phyloP scores from a whole-genome alignment of 345 rosid species.

The Iberis pinnata region DNA sequence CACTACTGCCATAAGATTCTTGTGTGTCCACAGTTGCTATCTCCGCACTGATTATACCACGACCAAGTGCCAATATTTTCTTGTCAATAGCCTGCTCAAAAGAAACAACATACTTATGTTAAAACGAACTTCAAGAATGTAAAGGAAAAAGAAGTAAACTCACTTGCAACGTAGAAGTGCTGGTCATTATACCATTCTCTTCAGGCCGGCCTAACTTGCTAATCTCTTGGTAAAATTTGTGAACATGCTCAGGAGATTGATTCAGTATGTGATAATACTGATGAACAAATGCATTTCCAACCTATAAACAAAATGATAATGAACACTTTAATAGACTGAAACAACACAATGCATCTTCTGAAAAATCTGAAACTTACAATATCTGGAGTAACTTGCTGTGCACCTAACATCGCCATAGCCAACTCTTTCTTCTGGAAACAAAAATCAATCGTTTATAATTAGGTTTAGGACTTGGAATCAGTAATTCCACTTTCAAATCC shows the following conservation, averaged over 20 bases:
- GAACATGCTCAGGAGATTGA: slow-evolving; percentile 85
- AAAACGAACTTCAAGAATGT: neutral
- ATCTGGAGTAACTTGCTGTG: slow-evolving; percentile 45
- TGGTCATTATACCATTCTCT: slow-evolving; percentile 56
- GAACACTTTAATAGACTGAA: neutral
- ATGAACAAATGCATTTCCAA: slow-evolving; percentile 90
- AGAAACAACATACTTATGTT: neutral
- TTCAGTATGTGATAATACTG: slow-evolving; percentile 86
- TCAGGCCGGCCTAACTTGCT: slow-evolving; percentile 95
- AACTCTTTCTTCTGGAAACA: slow-evolving; percentile 18
- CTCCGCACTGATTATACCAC: slow-evolving; percentile 50
- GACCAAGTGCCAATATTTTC: slow-evolving; percentile 60
- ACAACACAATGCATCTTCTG: slow-evolving; percentile 1
- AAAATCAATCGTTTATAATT: too few relatives aligned
- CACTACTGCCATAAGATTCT: slow-evolving; percentile 61
- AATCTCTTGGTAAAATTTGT: slow-evolving; percentile 82
- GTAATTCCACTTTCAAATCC: too few relatives aligned
- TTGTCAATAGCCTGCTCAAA: slow-evolving; percentile 66
- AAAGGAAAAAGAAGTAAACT: slow-evolving; percentile 19
- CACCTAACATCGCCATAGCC: slow-evolving; percentile 44
- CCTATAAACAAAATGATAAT: slow-evolving; percentile 37
- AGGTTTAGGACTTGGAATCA: too few relatives aligned
- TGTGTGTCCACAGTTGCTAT: slow-evolving; percentile 73
- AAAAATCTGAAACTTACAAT: slow-evolving; percentile 29
- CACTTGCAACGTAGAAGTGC: slow-evolving; percentile 81